Evolutionary conservation across 2,329 filamentous ascomycete genomes (phyloP), one percentile per base, ranked within the genome.

Genomic region (Diaporthe destruens): DNA sequence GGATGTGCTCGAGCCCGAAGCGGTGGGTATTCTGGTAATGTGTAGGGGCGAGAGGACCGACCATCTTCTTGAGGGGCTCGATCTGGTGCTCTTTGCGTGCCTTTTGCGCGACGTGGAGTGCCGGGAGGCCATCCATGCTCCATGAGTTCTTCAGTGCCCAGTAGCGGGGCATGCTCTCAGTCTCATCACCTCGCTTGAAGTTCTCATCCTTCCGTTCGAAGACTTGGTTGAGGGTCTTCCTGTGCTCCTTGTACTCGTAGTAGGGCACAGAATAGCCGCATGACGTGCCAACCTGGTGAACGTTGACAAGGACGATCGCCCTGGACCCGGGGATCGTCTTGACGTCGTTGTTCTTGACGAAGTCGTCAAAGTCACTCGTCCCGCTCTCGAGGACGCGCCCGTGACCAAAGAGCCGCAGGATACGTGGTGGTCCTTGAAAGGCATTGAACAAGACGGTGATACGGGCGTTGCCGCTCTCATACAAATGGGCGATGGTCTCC

Each of bases 401-500:
- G 57, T 79, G 79, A 23, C 83, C 82, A 73, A 80, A 84, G 7
- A 84, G 75, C 3, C 83, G 75, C 16, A 84, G 71, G 69, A 84
- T 84, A 51, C 81, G 79, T 0, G 83, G 80, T 14, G 81, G 77
- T 0, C 82, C 81, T 36, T 83, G 80, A 65, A 84, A 84, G 2
- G 82, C 80, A 42, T 72, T 92, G 82, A 95, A 94, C 87, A 94
- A 91, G 78, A 95, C 82, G 7, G 92, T 94, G 23, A 93, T 87
- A 20, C 93, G 88, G 39, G 91, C 92, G 77, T 95, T 95, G 7
- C 78, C 78, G 0, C 79, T 80, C 78, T 96, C 93, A 79, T 94
- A 91, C 14, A 94, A 81, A 78, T 95, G 93, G 6, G 89, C 86
- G 74, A 95, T 91, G 3, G 93, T 95, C 83, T 96, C 93, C 78